Evolutionary conservation across 2,329 filamentous ascomycete species (phyloP), one percentile per base, ranked within the genome.

Genomic region (Periconia digitata): DNA sequence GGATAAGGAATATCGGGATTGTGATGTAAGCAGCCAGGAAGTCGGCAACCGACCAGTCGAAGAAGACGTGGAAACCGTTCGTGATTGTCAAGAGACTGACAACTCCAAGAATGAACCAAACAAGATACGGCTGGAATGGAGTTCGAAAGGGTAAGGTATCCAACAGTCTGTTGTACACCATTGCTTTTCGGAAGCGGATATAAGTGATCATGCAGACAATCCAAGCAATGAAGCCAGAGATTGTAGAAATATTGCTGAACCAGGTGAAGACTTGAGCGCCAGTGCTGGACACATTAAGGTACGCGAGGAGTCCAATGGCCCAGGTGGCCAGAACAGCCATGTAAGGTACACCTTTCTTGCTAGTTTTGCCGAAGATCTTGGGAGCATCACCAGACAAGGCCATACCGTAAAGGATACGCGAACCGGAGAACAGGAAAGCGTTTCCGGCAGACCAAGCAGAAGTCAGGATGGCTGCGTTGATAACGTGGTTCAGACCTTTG

Each of bases 381-480:
- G 80, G 80, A 0, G 79, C 80, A 50, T 81, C 78, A 8, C 75
- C 72, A 52, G 74, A 76, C 38, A 79, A 68, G 1, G 75, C 74
- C 55, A 76, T 66, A 15, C 70, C 72, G 54, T 79, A 81, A 3
- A 83, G 69, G 17, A 76, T 74, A 46, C 80, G 75, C 3, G 76
- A 79, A 3, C 76, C 77, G 0, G 75, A 74, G 55, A 76, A 78
- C n/a, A 90, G 76, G 58, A 80, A 82, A 52, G 86, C 83, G 58
- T 90, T 90, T 0, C 82, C 84, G 0, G 86, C 79, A 0, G 86
- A 89, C 78, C 83, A 87, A 0, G 85, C 86, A 0, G 85, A 87
- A 0, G 85, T 88, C 51, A 91, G 77, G 53, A 92, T 83, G 10
- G 90, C 77, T 23, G 86, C 87, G 64, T 92, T 92, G 68, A 92